Evolutionary conservation across 352 stramenopile species (phyloP).

Genomic region (Globisporangium paroecandrum): DNA sequence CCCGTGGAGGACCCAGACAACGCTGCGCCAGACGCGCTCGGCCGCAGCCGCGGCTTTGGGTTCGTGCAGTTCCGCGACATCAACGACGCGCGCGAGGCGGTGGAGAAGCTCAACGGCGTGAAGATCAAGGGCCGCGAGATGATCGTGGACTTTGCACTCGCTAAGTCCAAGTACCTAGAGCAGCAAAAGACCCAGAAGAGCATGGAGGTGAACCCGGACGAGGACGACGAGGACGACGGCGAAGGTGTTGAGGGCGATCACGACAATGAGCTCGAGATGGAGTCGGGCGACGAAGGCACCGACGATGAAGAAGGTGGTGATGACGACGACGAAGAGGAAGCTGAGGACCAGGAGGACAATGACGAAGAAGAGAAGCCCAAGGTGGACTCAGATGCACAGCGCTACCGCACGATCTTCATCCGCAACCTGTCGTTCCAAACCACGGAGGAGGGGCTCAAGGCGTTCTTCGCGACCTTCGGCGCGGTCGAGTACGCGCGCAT

Average conservation of each 20-base stretch:
- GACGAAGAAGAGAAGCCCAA: slow-evolving; percentile 28
- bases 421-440: slow-evolving; percentile 86
- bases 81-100: slow-evolving; percentile 52
- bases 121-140: slow-evolving; percentile 84
- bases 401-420: slow-evolving; percentile 79
- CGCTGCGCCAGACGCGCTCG: slow-evolving; percentile 32
- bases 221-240: slow-evolving; percentile 40
- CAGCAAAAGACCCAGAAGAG: slow-evolving; percentile 52
- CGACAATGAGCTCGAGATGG: slow-evolving; percentile 49
- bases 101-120: slow-evolving; percentile 68
- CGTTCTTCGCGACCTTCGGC: slow-evolving; percentile 74
- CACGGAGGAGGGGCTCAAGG: slow-evolving; percentile 59
- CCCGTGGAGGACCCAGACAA: slow-evolving; percentile 46
- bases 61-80: slow-evolving; percentile 81
- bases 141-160: slow-evolving; percentile 82
- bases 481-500: slow-evolving; percentile 77
- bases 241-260: slow-evolving; percentile 30
- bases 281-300: slow-evolving; percentile 37
- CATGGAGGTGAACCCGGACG: slow-evolving; percentile 21
- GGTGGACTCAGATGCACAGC: slow-evolving; percentile 72
- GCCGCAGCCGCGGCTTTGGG: slow-evolving; percentile 74
- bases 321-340: slow-evolving; percentile 21
- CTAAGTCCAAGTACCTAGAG: slow-evolving; percentile 76
- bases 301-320: slow-evolving; percentile 28
- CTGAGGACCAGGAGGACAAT: slow-evolving; percentile 31